phyloP scores from a whole-genome alignment of 164 flowering plant genomes.

The Chimonanthus salicifolius region DNA sequence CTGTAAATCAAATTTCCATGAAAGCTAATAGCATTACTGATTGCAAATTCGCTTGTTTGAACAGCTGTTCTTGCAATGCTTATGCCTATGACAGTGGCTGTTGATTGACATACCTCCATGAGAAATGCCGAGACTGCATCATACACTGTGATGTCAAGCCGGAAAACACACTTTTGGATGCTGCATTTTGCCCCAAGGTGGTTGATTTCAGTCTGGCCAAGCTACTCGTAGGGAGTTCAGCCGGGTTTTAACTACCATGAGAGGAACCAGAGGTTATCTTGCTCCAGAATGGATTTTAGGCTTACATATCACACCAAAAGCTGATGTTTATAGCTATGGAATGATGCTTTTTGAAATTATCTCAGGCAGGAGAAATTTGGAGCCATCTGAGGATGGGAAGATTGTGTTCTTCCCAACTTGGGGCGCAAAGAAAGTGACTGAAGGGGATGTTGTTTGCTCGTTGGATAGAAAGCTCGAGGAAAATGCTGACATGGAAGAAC shows the following conservation, averaged over 20 bases:
- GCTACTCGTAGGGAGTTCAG: constrained; percentile 34
- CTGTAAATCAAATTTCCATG: constrained; percentile 4
- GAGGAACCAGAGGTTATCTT: constrained; percentile 43
- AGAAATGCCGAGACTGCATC: constrained; percentile 38
- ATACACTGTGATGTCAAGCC: constrained; percentile 43
- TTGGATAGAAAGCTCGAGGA: constrained; percentile 25
- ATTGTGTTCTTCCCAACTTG: constrained; percentile 25
- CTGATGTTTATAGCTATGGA: constrained; percentile 42
- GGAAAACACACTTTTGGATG: constrained; percentile 36
- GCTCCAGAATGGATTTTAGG: constrained; percentile 46
- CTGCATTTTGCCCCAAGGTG: constrained; percentile 31
- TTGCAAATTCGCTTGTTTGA: constrained; percentile 17
- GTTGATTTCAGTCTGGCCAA: constrained; percentile 39
- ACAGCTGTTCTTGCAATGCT: constrained; percentile 18
- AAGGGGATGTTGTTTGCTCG: constrained; percentile 18
- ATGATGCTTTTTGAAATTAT: constrained; percentile 36
- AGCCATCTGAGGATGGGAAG: constrained; percentile 19
- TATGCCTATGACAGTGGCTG: constrained; percentile 17
- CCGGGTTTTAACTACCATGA: constrained; percentile 34
- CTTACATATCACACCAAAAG: constrained; percentile 31
- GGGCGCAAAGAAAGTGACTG: constrained; percentile 24
- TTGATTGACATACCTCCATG: constrained; percentile 30
- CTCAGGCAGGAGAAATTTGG: constrained; percentile 32
- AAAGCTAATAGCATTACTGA: background rate
- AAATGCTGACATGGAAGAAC: constrained; percentile 24